phyloP scores from a whole-genome alignment of 805 yeast genomes.

The Metschnikowia drakensbergensis region DNA sequence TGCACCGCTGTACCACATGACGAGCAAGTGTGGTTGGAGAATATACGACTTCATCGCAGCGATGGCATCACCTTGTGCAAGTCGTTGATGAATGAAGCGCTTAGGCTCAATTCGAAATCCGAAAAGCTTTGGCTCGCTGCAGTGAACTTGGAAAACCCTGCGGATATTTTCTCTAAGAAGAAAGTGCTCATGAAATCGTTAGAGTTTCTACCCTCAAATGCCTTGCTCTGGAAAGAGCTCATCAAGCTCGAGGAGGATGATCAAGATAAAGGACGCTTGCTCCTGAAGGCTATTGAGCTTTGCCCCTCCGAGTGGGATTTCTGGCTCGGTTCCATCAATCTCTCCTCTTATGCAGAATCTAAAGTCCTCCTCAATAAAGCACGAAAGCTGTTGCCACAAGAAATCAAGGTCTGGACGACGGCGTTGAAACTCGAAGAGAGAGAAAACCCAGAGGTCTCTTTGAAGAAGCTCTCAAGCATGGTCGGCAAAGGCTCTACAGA shows the following conservation, averaged over 20 bases:
- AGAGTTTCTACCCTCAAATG: conserved; percentile 56
- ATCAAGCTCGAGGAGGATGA: conserved; percentile 55
- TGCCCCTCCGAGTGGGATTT: conserved; percentile 62
- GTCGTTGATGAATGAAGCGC: conserved; percentile 61
- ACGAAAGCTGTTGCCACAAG: conserved; percentile 38
- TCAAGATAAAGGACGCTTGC: conserved; percentile 48
- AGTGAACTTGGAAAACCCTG: conserved; percentile 50
- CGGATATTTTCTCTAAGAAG: conserved; percentile 48
- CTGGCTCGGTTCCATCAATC: conserved; percentile 57
- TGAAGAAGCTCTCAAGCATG: conserved; percentile 45
- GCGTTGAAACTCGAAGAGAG: conserved; percentile 62
- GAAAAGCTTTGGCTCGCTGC: conserved; percentile 73
- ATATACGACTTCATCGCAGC: conserved; percentile 54
- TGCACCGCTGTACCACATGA: conserved; percentile 61
- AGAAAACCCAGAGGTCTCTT: conserved; percentile 44
- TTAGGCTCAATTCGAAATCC: conserved; percentile 52
- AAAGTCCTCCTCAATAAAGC: conserved; percentile 56
- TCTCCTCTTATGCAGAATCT: conserved; percentile 47
- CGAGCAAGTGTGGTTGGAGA: conserved; percentile 82
- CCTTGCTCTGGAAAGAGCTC: conserved; percentile 64
- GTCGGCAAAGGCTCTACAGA: conserved; percentile 48
- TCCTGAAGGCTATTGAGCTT: conserved; percentile 63
- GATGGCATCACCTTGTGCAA: conserved; percentile 46
- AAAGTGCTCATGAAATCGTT: conserved; percentile 68
- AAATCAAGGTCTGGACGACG: conserved; percentile 54